A percentile compares a stretch with the other conserved stretches of the same genome.
These are phyloP conservation scores for Mycena capillaripes DNA, from an alignment of 768 basidiomycete genomes.

Conservation along the genomic window DNA sequence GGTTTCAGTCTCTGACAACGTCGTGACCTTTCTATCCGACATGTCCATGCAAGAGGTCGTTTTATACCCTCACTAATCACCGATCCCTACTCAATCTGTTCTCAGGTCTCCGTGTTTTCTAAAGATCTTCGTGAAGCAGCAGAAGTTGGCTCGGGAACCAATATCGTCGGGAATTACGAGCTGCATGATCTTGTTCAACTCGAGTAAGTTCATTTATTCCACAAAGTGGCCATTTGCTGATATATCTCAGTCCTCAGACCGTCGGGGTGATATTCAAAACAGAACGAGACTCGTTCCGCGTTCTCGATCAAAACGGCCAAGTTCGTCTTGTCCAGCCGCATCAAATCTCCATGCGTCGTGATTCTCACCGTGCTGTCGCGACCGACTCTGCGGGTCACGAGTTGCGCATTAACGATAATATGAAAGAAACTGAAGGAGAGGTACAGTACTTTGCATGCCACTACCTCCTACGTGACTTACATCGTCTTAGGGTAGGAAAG, in stretches of 20 bases:
- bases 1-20: slow-evolving; percentile 89
- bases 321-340: slow-evolving; percentile 92
- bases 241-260: slow-evolving; percentile 78
- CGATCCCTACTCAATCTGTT: slow-evolving; percentile 22
- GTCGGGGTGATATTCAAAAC: slow-evolving; percentile 98
- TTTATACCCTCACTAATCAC: background rate
- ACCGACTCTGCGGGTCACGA: slow-evolving; percentile 92
- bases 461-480: background rate
- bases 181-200: slow-evolving; percentile 97
- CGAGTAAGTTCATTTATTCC: slow-evolving; percentile 72
- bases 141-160: slow-evolving; percentile 94
- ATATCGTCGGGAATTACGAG: slow-evolving; percentile 93
- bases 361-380: slow-evolving; percentile 87
- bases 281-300: slow-evolving; percentile 95
- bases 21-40: slow-evolving; percentile 97
- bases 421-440: slow-evolving; percentile 93
- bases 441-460: slow-evolving; percentile 51
- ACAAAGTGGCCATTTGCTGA: slow-evolving; percentile 18
- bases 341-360: slow-evolving; percentile 93
- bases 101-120: slow-evolving; percentile 94
- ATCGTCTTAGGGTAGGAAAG: slow-evolving; percentile 77
- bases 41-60: slow-evolving; percentile 95
- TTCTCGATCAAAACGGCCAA: slow-evolving; percentile 95
- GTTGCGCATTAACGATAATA: slow-evolving; percentile 88
- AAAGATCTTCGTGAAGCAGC: slow-evolving; percentile 98